Conservation (phyloP, 768 basidiomycete species). For the Serendipita vermifera region DNA sequence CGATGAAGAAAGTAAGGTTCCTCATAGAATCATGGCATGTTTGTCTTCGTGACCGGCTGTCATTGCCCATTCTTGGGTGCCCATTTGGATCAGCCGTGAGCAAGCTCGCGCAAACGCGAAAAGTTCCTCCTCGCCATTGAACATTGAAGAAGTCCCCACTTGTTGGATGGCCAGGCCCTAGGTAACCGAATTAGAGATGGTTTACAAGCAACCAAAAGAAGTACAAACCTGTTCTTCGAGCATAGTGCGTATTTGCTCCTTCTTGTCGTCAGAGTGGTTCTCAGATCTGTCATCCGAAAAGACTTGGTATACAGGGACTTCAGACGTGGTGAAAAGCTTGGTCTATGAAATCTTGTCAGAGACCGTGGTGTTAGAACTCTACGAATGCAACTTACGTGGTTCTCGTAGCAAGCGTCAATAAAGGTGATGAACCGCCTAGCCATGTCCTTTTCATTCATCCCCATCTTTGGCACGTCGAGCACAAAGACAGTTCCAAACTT, state of each 20-base stretch:
- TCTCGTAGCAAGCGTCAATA: slow-evolving; percentile 93
- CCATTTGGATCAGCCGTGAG: slow-evolving; percentile 78
- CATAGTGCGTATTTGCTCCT: slow-evolving; percentile 80
- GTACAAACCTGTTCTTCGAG: slow-evolving; percentile 86
- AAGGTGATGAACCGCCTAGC: slow-evolving; percentile 95
- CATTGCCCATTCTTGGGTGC: slow-evolving; percentile 75
- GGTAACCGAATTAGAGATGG: slow-evolving; percentile 7
- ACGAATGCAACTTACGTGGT: slow-evolving; percentile 39
- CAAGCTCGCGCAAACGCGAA: slow-evolving; percentile 96
- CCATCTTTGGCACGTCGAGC: slow-evolving; percentile 78
- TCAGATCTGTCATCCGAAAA: slow-evolving; percentile 58
- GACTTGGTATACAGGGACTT: slow-evolving; percentile 80
- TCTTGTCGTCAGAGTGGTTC: slow-evolving; percentile 31
- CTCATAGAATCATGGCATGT: slow-evolving; percentile 1
- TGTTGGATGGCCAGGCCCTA: slow-evolving; percentile 67
- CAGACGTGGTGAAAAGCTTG: slow-evolving; percentile 81
- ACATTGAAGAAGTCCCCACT: slow-evolving; percentile 78
- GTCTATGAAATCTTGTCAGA: slow-evolving; percentile 35
- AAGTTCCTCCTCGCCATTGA: slow-evolving; percentile 90
- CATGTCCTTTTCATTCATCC: slow-evolving; percentile 72
- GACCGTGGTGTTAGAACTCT: not conserved
- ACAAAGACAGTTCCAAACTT: slow-evolving; percentile 82
- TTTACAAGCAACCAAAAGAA: slow-evolving; percentile 14
- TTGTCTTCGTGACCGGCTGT: slow-evolving; percentile 20
- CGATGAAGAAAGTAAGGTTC: no score